Evolutionary conservation across 352 stramenopile species (phyloP).

Genomic region (Phytophthora quininea): DNA sequence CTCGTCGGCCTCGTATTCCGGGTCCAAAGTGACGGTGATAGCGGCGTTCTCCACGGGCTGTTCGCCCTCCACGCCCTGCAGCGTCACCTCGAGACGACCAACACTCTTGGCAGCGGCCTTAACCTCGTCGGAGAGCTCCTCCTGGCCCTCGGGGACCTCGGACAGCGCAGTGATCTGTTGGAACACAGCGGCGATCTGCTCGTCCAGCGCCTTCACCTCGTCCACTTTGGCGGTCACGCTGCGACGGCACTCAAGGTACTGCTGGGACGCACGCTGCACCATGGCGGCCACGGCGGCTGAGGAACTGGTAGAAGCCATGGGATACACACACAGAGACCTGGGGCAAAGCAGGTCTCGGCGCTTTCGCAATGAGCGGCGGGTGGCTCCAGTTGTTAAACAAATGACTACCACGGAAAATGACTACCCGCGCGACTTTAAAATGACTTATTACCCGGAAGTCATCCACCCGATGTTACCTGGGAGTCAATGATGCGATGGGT

Average conservation of each 20-base stretch:
- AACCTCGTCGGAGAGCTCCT: conserved; percentile 31
- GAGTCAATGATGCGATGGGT: too few species aligned
- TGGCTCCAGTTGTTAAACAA: background rate
- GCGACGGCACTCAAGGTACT: conserved; percentile 84
- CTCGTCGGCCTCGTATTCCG: conserved; percentile 75
- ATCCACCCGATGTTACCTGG: too few species aligned
- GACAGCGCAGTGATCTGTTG: conserved; percentile 66
- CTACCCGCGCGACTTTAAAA: too few species aligned
- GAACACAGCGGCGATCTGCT: conserved; percentile 77
- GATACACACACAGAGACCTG: background rate
- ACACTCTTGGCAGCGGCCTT: conserved; percentile 68
- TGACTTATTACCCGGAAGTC: too few species aligned
- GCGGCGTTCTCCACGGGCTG: conserved; percentile 53
- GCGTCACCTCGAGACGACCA: conserved; percentile 66
- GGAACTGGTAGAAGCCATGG: conserved; percentile 59
- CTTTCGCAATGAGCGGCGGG: background rate
- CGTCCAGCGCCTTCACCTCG: conserved; percentile 74
- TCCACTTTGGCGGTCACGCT: conserved; percentile 82
- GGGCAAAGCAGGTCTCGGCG: background rate
- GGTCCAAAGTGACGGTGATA: conserved; percentile 76
- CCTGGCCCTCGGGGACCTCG: conserved; percentile 39
- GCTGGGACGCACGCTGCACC: conserved; percentile 78
- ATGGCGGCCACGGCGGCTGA: conserved; percentile 61
- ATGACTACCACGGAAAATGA: too few species aligned
- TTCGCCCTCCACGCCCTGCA: conserved; percentile 65